Percentiles rank a stretch among this genome's conserved stretches.
phyloP scores from a whole-genome alignment of 2,329 filamentous ascomycete species.

The Chalaropsis ovoidea region DNA sequence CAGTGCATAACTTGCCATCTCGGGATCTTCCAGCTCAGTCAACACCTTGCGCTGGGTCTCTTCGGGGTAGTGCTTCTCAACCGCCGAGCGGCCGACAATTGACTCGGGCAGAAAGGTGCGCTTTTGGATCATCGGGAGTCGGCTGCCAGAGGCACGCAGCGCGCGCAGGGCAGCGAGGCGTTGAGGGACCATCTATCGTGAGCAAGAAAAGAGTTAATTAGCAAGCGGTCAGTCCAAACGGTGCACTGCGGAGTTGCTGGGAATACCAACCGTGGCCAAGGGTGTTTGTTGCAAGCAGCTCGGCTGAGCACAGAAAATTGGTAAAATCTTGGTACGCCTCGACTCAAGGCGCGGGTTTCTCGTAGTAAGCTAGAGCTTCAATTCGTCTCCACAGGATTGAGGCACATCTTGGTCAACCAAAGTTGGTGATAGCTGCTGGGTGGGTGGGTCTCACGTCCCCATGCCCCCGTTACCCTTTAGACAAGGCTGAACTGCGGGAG shows the following conservation, averaged over 20 bases:
- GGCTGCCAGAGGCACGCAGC: conserved; percentile 35
- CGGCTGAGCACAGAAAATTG: background rate
- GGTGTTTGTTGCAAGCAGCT: background rate
- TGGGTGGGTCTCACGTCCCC: background rate
- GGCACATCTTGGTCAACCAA: conserved; percentile 5
- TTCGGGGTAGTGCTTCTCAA: conserved; percentile 46
- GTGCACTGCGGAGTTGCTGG: background rate
- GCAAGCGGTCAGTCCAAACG: background rate
- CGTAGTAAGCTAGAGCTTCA: background rate
- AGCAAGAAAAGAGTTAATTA: background rate
- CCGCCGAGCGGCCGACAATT: conserved; percentile 38
- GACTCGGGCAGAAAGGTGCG: conserved; percentile 47
- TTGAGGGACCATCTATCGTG: conserved; percentile 21
- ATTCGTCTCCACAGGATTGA: background rate
- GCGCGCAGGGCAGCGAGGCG: conserved; percentile 31
- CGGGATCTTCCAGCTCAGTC: conserved; percentile 54
- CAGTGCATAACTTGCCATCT: conserved; percentile 45
- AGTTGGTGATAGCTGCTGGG: background rate
- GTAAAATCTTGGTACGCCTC: background rate
- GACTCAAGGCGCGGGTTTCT: background rate
- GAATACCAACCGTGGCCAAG: background rate
- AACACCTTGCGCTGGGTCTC: conserved; percentile 33
- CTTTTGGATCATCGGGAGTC: conserved; percentile 45
- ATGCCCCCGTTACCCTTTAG: background rate
- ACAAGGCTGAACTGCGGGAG: conserved; percentile 3